A percentile compares a stretch with the other conserved stretches of the same genome.
Evolutionary conservation across 2,329 filamentous ascomycete genomes (phyloP).

Genomic region (Hymenotorrendiella dingleyae): DNA sequence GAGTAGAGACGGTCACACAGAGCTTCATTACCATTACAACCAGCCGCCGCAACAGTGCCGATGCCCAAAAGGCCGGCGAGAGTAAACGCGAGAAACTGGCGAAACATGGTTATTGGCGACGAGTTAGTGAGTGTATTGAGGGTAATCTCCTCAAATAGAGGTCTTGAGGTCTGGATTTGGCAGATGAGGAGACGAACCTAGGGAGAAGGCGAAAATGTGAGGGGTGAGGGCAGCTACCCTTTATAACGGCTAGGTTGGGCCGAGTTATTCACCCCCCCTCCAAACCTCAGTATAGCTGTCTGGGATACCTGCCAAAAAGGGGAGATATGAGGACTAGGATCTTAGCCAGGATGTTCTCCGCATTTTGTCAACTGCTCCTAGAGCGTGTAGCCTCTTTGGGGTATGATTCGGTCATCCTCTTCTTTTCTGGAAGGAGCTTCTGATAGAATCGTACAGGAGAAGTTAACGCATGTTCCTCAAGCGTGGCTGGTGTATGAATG

Average conservation of each 20-base stretch:
- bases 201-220: not conserved
- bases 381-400: no score
- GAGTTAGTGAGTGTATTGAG: not conserved
- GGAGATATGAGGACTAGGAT: not conserved
- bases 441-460: no score
- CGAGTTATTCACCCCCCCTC: not conserved
- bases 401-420: no score
- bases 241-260: not conserved
- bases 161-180: not conserved
- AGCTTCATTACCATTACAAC: constrained; percentile 72
- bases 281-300: not conserved
- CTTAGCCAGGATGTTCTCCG: not conserved
- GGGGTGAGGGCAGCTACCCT: not conserved
- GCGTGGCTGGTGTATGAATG: no score
- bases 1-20: constrained; percentile 69
- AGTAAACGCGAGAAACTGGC: not conserved
- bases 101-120: not conserved
- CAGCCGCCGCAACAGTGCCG: not conserved
- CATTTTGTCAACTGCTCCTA: constrained; percentile 1
- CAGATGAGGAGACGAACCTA: not conserved
- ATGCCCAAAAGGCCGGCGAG: constrained; percentile 1
- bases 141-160: not conserved
- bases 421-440: no score
- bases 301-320: not conserved
- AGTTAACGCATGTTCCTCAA: no score